Base-by-base conservation (phyloP, 305 asterid species). In the Solanum hybrid region DNA sequence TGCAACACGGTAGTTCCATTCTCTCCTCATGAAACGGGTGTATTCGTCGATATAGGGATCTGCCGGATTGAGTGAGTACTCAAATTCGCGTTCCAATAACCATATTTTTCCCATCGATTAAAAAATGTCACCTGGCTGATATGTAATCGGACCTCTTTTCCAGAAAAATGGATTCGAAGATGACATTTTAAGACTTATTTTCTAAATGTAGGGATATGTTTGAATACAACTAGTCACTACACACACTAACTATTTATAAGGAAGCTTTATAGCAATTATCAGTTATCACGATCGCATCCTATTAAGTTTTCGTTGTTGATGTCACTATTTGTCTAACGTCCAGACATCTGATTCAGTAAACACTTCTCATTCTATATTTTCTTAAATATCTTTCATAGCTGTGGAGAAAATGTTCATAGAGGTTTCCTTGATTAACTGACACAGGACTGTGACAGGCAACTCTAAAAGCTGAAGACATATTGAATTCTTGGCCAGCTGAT, bases 401-500 rank as follows among this genome's bases (percentile, higher is more conserved):
- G 37, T 73, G 89, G 38, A 38, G 66, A 90, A 88, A 88, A 81
- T 34, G 87, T 91, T 93, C 91, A 87, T 90, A 56, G 75, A 51
- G 69, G 79, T 89, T 90, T 87, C 90, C 85, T 89, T 89, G 86
- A 78, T 92, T 90, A 90, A 92, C 97, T 94, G 95, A 95, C 94
- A 93, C 94, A 94, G 95, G 93, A 93, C 91, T 89, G 89, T 95
- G 95, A 92, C 98, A 97, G 99, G 98, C 95, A 90, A 94, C 94
- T 92, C 90, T 97, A 88, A 96, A 88, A 93, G 99, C 99, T 37
- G 99, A 95, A 90, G 99, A 97, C 92, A 95, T 97, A 86, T 90
- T 97, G 91, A 97, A 96, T 91, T 91, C 94, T 81, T 97, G 99
- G 99, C 99, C 99, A 86, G 99, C 95, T 73, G 93, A 89, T 91